These are phyloP conservation scores for Pilaira anomala DNA, from an alignment of 192 early-diverging fungal species.

Conservation along the genomic window DNA sequence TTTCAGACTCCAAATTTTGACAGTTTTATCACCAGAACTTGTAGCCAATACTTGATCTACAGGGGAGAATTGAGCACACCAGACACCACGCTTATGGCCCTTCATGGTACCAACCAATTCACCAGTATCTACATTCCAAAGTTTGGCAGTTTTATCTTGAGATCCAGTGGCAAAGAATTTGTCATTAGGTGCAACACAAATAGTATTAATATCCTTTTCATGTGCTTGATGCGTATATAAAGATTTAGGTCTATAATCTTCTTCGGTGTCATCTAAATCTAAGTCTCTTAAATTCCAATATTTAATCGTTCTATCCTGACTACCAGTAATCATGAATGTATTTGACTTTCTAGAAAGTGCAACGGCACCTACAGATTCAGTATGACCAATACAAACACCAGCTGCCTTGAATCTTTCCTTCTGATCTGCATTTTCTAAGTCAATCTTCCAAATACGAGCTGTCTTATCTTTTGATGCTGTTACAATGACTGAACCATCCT, in stretches of 20 bases:
- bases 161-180: constrained; percentile 89
- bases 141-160: constrained; percentile 92
- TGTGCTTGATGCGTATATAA: constrained; percentile 92
- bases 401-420: constrained; percentile 52
- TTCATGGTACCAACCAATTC: constrained; percentile 72
- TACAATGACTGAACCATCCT: constrained; percentile 66
- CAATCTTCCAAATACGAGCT: constrained; percentile 75
- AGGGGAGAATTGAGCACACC: constrained; percentile 92
- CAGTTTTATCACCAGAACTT: constrained; percentile 87
- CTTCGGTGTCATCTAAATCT: constrained; percentile 38
- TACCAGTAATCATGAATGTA: constrained; percentile 78
- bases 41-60: constrained; percentile 93
- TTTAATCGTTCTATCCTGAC: constrained; percentile 95
- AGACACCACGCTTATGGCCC: constrained; percentile 95
- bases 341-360: constrained; percentile 64
- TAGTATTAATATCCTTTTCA: constrained; percentile 95
- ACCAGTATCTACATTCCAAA: constrained; percentile 87
- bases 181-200: constrained; percentile 89
- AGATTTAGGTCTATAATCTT: constrained; percentile 55
- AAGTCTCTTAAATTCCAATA: constrained; percentile 79
- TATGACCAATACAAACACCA: constrained; percentile 84
- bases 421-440: constrained; percentile 53
- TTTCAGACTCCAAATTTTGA: constrained; percentile 91
- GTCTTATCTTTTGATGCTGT: constrained; percentile 93
- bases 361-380: constrained; percentile 90